Conservation (phyloP, 768 basidiomycete genomes). For the Sporobolomyces roseus region DNA sequence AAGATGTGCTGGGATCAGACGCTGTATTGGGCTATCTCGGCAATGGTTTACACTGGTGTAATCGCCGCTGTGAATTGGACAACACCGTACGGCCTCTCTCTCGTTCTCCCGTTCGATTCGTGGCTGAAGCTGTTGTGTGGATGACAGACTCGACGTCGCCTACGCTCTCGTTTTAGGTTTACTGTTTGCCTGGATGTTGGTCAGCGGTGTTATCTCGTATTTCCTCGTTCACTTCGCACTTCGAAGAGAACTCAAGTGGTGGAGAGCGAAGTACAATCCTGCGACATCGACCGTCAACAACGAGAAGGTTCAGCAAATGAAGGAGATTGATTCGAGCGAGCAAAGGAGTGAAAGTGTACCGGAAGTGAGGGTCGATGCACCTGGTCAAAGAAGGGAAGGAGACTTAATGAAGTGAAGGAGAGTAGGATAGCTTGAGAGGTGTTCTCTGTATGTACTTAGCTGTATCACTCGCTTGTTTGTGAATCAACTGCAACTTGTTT, state of each 20-base stretch:
- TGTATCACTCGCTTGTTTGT: too few species aligned
- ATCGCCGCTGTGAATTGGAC: constrained; percentile 42
- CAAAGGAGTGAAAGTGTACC: too few species aligned
- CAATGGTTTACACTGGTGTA: constrained; percentile 36
- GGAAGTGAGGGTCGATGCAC: too few species aligned
- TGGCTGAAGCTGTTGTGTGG: not conserved
- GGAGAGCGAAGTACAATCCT: constrained; percentile 12
- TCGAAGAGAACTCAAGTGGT: constrained; percentile 14
- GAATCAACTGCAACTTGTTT: too few species aligned
- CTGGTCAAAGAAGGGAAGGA: too few species aligned
- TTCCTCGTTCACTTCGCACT: constrained; percentile 7
- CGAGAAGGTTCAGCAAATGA: not conserved
- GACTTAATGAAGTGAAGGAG: too few species aligned
- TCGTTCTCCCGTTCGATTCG: not conserved
- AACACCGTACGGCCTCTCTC: constrained; percentile 8
- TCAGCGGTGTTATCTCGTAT: constrained; percentile 15
- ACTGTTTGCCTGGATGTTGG: constrained; percentile 2
- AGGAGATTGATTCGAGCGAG: not conserved
- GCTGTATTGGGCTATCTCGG: constrained; percentile 36
- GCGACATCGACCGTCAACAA: not conserved
- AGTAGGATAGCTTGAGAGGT: too few species aligned
- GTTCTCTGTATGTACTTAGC: too few species aligned
- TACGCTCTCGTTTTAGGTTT: constrained; percentile 1
- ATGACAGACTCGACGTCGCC: not conserved
- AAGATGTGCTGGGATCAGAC: constrained; percentile 42